phyloP scores from a whole-genome alignment of 208 protist species.

The Trypanosoma platydactyli region DNA sequence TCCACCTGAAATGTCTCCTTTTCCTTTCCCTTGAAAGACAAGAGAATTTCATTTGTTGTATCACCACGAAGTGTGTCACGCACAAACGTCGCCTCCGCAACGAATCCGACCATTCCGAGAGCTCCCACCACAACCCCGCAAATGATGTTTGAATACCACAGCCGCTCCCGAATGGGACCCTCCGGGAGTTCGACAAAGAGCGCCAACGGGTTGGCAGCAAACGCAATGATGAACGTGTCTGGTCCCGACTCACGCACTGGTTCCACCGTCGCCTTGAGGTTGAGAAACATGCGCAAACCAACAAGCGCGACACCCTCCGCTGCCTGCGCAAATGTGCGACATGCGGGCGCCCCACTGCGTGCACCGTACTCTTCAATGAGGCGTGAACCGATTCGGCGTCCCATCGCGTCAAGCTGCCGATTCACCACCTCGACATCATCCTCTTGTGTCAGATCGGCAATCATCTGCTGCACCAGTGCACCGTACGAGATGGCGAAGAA shows the following conservation, averaged over 20 bases:
- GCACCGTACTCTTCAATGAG: slow-evolving; percentile 97
- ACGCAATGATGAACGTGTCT: slow-evolving; percentile 87
- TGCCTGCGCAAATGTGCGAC: slow-evolving; percentile 93
- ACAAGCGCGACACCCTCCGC: slow-evolving; percentile 94
- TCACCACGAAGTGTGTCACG: slow-evolving; percentile 90
- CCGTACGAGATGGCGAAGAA: slow-evolving; percentile 98
- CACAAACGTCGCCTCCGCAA: slow-evolving; percentile 81
- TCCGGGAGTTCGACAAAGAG: slow-evolving; percentile 98
- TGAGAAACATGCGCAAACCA: slow-evolving; percentile 97
- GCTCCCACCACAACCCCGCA: slow-evolving; percentile 96
- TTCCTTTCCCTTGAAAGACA: slow-evolving; percentile 81
- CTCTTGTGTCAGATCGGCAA: slow-evolving; percentile 90
- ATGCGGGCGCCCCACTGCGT: slow-evolving; percentile 74
- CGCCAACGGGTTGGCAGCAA: slow-evolving; percentile 96
- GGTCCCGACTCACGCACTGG: slow-evolving; percentile 74
- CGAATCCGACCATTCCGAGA: slow-evolving; percentile 93
- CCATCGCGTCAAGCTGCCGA: slow-evolving; percentile 95
- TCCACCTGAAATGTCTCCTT: slow-evolving; percentile 80
- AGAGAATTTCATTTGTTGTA: slow-evolving; percentile 82
- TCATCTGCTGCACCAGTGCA: slow-evolving; percentile 95
- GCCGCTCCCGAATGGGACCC: slow-evolving; percentile 61
- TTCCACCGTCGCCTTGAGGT: slow-evolving; percentile 82
- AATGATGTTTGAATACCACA: slow-evolving; percentile 97
- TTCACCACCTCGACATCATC: slow-evolving; percentile 95
- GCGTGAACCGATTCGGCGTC: slow-evolving; percentile 96